These are phyloP conservation scores for Protomyces macrosporus DNA, from an alignment of 1,139 yeast genomes.

Conservation along the genomic window DNA sequence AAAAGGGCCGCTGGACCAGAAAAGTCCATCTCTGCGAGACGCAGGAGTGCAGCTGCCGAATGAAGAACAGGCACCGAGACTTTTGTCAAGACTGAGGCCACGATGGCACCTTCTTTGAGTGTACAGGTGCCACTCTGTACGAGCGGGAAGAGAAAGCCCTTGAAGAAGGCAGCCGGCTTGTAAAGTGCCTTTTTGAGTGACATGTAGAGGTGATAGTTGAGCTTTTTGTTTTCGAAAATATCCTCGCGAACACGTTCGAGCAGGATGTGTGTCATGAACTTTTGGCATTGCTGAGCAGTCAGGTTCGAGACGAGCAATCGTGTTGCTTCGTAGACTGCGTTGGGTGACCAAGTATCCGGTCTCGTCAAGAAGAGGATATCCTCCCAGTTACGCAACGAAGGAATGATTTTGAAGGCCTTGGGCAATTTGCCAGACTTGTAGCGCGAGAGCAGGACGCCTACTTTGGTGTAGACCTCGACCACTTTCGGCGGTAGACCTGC, in stretches of 20 bases:
- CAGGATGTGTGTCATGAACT: constrained; percentile 64
- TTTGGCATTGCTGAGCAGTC: constrained; percentile 78
- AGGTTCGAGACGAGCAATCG: constrained; percentile 86
- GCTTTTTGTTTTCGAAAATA: constrained; percentile 60
- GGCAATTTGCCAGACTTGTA: constrained; percentile 96
- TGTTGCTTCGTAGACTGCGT: constrained; percentile 91
- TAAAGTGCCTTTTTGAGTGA: constrained; percentile 86
- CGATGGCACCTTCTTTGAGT: constrained; percentile 89
- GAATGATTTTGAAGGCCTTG: constrained; percentile 87
- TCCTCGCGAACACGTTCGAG: constrained; percentile 79
- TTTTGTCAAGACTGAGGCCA: constrained; percentile 82
- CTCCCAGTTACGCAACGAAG: constrained; percentile 90
- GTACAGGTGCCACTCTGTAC: constrained; percentile 63
- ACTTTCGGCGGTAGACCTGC: constrained; percentile 93
- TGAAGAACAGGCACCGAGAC: constrained; percentile 91
- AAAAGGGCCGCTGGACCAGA: constrained; percentile 85
- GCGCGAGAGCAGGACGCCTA: constrained; percentile 80
- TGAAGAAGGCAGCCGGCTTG: constrained; percentile 96
- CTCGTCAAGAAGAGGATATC: constrained; percentile 87
- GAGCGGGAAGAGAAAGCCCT: constrained; percentile 87
- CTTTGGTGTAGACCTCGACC: constrained; percentile 85
- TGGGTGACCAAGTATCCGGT: constrained; percentile 95
- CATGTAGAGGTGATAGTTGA: constrained; percentile 86
- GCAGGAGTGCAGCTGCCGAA: constrained; percentile 89
- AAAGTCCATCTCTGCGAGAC: constrained; percentile 61